Conservation (phyloP, 371 early-diverging fungal species). For the Saksenaea vasiformis region DNA sequence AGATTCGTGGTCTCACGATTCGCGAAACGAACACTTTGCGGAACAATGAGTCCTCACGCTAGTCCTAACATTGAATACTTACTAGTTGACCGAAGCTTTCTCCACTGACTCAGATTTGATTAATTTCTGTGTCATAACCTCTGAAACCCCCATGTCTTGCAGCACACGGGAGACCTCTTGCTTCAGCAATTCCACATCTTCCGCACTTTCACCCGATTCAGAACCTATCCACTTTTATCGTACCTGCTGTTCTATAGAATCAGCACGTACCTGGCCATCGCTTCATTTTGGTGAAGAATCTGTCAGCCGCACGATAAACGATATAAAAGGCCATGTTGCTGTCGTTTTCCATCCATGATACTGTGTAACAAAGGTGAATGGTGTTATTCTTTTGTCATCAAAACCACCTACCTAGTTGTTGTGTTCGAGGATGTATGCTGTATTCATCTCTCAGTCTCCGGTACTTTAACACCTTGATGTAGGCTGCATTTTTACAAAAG, state of each 20-base stretch:
- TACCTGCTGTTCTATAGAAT: not conserved
- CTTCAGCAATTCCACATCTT: slow-evolving; percentile 38
- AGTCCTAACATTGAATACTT: slow-evolving; percentile 10
- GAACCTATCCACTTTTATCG: slow-evolving; percentile 14
- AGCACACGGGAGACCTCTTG: slow-evolving; percentile 7
- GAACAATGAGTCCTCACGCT: not conserved
- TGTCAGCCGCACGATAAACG: slow-evolving; percentile 73
- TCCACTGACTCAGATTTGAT: slow-evolving; percentile 13
- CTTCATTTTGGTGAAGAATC: slow-evolving; percentile 58
- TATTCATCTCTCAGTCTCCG: slow-evolving; percentile 59
- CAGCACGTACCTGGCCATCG: slow-evolving; percentile 53
- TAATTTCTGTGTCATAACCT: slow-evolving; percentile 12
- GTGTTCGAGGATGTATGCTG: slow-evolving; percentile 34
- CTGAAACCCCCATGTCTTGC: slow-evolving; percentile 14
- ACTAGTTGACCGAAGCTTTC: slow-evolving; percentile 37
- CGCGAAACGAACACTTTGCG: slow-evolving; percentile 73
- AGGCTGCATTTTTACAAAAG: slow-evolving; percentile 85
- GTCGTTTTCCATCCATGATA: slow-evolving; percentile 55
- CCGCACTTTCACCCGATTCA: slow-evolving; percentile 27
- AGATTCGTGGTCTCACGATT: slow-evolving; percentile 79
- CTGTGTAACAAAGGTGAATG: slow-evolving; percentile 32
- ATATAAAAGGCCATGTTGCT: slow-evolving; percentile 68
- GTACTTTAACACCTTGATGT: slow-evolving; percentile 68
- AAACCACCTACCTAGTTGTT: slow-evolving; percentile 47
- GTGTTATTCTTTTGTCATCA: not conserved